Evolutionary conservation across 495 filamentous ascomycete genomes (phyloP).

Genomic region (Lophium mytilinum): DNA sequence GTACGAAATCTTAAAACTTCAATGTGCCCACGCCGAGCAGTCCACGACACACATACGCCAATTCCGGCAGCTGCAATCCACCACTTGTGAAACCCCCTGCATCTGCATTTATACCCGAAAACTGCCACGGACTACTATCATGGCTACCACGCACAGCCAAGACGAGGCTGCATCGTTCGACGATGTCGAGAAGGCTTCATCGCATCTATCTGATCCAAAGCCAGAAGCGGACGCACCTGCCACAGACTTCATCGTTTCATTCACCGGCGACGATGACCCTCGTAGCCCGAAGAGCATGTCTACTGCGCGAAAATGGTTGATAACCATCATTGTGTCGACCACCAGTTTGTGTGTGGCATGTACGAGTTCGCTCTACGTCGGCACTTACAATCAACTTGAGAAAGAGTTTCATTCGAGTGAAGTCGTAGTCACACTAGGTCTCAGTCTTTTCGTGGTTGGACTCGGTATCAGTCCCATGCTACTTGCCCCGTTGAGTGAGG

Average conservation of each 20-base stretch:
- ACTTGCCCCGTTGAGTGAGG: conserved; percentile 8
- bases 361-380: not conserved
- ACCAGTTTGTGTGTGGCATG: not conserved
- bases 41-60: too few species aligned
- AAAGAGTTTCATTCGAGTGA: conserved; percentile 1
- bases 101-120: too few species aligned
- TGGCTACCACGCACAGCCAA: not conserved
- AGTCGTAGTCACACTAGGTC: conserved; percentile 4
- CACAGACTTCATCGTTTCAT: not conserved
- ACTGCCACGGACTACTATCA: too few species aligned
- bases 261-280: not conserved
- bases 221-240: not conserved
- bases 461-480: conserved; percentile 10
- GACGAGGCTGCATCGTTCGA: not conserved
- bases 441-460: conserved; percentile 3
- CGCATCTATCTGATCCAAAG: not conserved
- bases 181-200: not conserved
- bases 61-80: too few species aligned
- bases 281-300: not conserved
- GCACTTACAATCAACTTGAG: not conserved
- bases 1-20: too few species aligned
- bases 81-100: too few species aligned
- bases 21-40: too few species aligned
- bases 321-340: not conserved
- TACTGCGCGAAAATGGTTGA: not conserved